A percentile compares a stretch with the other conserved stretches of the same genome.
These are phyloP conservation scores for Corylus heterophylla DNA, from an alignment of 306 rosid genomes.

Conservation along the genomic window DNA sequence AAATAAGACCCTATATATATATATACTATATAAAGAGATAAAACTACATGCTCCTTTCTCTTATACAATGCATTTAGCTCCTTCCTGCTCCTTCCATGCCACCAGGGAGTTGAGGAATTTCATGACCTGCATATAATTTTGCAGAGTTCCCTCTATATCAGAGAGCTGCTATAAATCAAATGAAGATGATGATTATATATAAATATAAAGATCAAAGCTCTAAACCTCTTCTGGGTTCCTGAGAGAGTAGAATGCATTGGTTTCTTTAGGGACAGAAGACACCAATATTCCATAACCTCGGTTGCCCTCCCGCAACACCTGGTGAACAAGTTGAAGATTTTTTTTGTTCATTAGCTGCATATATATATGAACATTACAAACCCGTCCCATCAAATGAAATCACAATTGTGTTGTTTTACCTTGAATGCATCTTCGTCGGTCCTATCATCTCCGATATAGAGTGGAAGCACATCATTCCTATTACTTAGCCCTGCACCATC, in stretches of 20 bases:
- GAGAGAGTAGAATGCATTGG: conserved; percentile 79
- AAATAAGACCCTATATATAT: background rate
- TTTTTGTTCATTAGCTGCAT: background rate
- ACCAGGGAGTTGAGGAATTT: conserved; percentile 73
- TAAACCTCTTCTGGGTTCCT: conserved; percentile 70
- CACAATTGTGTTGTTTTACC: conserved; percentile 35
- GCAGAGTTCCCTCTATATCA: background rate
- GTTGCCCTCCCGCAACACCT: conserved; percentile 64
- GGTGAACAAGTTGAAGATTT: background rate
- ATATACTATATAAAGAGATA: background rate
- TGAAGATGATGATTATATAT: no score
- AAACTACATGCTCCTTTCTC: background rate
- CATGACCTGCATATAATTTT: conserved; percentile 64
- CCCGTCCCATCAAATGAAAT: background rate
- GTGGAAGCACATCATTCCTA: conserved; percentile 68
- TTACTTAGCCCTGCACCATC: conserved; percentile 54
- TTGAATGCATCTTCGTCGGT: conserved; percentile 95
- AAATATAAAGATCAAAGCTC: no score
- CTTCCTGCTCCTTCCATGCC: conserved; percentile 53
- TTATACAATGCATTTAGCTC: conserved; percentile 13
- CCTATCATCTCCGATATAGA: conserved; percentile 86
- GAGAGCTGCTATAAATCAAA: no score
- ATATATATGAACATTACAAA: background rate
- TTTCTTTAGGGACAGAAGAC: conserved; percentile 71
- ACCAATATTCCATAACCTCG: conserved; percentile 84